Conservation (phyloP, 2,329 filamentous ascomycete species). For the Claviceps sp. region DNA sequence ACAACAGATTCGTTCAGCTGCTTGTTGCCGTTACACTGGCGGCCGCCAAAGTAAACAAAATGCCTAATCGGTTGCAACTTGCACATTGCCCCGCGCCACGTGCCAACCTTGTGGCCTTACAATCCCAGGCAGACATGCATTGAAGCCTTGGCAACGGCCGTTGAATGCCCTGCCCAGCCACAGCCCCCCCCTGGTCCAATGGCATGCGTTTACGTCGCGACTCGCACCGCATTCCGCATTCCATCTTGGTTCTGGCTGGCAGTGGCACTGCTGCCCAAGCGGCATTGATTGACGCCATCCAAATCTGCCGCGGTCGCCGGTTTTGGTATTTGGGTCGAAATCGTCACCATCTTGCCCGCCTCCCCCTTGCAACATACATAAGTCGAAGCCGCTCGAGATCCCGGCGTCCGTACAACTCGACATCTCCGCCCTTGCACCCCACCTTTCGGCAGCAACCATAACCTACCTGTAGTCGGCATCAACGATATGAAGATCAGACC, state of each 20-base stretch:
- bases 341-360: neutral
- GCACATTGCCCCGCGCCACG: neutral
- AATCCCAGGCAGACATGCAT: neutral
- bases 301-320: neutral
- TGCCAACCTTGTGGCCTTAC: slow-evolving; percentile 1
- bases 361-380: neutral
- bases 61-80: slow-evolving; percentile 1
- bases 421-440: neutral
- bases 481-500: slow-evolving; percentile 9
- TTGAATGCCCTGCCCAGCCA: neutral
- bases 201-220: neutral
- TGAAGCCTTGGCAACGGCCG: neutral
- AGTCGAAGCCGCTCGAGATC: neutral
- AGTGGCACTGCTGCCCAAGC: too few relatives aligned
- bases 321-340: neutral
- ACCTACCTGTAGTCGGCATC: neutral
- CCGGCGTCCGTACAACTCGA: neutral
- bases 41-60: slow-evolving; percentile 9
- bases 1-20: neutral
- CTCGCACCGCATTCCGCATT: neutral
- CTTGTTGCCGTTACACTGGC: neutral
- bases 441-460: neutral
- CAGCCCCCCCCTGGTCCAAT: neutral
- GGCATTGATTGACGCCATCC: neutral
- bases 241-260: neutral